phyloP scores from a whole-genome alignment of 2,329 filamentous ascomycete species.

The Aspergillus tanneri region DNA sequence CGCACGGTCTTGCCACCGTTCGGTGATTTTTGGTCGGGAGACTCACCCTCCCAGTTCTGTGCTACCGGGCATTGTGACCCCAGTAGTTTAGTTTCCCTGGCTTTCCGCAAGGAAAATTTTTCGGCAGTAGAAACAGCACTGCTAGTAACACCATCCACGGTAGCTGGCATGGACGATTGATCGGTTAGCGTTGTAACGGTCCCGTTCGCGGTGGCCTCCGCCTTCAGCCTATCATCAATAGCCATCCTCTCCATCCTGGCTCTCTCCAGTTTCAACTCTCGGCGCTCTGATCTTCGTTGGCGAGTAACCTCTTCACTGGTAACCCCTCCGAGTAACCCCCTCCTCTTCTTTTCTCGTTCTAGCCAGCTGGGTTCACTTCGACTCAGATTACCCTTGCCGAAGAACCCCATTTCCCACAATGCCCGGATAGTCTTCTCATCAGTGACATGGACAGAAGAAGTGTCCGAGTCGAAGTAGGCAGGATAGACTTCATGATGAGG shows the following conservation, averaged over 20 bases:
- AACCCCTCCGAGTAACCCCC: constrained; percentile 61
- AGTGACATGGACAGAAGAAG: constrained; percentile 79
- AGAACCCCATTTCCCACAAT: constrained; percentile 96
- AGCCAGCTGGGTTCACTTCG: constrained; percentile 95
- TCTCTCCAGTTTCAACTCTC: constrained; percentile 83
- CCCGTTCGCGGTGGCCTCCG: constrained; percentile 48
- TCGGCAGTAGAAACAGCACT: constrained; percentile 23
- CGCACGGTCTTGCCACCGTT: constrained; percentile 61
- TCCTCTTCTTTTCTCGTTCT: constrained; percentile 72
- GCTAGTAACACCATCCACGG: constrained; percentile 19
- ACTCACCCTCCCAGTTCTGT: constrained; percentile 13
- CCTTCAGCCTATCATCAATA: constrained; percentile 68
- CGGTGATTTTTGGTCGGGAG: constrained; percentile 13
- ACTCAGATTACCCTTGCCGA: constrained; percentile 89
- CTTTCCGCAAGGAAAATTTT: constrained; percentile 37
- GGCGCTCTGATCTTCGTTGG: constrained; percentile 74
- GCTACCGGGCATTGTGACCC: constrained; percentile 22
- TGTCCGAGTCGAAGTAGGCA: constrained; percentile 78
- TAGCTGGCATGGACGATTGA: constrained; percentile 12
- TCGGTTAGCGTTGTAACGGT: constrained; percentile 17
- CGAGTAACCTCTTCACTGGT: constrained; percentile 82
- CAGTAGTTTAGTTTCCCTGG: constrained; percentile 30
- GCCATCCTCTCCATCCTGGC: constrained; percentile 83
- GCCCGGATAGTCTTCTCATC: constrained; percentile 73
- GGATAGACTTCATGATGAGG: constrained; percentile 62